Percentiles rank a stretch among this genome's conserved stretches.
Evolutionary conservation across 2,329 filamentous ascomycete species (phyloP).

Genomic region (Mycosphaerella sp.): DNA sequence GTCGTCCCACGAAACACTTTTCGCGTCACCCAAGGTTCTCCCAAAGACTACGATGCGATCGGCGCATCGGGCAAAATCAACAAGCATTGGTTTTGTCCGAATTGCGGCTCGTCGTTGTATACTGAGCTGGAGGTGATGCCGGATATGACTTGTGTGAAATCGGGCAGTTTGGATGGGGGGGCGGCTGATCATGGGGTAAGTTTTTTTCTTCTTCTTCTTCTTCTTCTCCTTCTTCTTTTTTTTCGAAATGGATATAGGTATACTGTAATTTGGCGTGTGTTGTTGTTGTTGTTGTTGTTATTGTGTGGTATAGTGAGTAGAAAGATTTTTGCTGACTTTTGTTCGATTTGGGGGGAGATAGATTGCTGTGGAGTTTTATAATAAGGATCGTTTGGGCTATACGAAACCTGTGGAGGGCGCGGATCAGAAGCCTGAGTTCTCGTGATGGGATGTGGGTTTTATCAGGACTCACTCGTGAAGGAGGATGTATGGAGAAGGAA

Average conservation of each 20-base stretch:
- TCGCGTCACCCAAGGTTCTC: constrained; percentile 46
- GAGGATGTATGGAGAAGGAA: too few species aligned
- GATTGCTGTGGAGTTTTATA: constrained; percentile 48
- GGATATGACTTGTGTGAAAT: constrained; percentile 47
- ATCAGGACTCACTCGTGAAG: too few species aligned
- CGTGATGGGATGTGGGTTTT: too few species aligned
- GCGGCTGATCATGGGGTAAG: constrained; percentile 40
- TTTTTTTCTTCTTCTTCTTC: too few species aligned
- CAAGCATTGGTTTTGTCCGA: constrained; percentile 51
- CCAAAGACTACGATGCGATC: constrained; percentile 44
- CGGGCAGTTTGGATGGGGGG: constrained; percentile 47
- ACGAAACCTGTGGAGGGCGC: constrained; percentile 41
- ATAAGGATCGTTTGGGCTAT: constrained; percentile 46
- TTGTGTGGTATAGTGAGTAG: too few species aligned
- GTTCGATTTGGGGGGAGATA: too few species aligned
- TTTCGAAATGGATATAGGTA: too few species aligned
- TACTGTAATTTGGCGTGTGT: too few species aligned
- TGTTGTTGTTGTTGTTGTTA: too few species aligned
- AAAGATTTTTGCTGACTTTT: too few species aligned
- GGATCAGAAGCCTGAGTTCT: constrained; percentile 42
- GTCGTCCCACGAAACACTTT: constrained; percentile 46
- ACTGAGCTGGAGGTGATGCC: constrained; percentile 51
- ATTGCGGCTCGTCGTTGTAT: constrained; percentile 48
- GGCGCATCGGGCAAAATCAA: constrained; percentile 51
- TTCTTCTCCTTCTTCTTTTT: too few species aligned